A percentile compares a stretch with the other conserved stretches of the same genome.
Conservation (phyloP, 345 rosid genomes). For the Populus davidiana region DNA sequence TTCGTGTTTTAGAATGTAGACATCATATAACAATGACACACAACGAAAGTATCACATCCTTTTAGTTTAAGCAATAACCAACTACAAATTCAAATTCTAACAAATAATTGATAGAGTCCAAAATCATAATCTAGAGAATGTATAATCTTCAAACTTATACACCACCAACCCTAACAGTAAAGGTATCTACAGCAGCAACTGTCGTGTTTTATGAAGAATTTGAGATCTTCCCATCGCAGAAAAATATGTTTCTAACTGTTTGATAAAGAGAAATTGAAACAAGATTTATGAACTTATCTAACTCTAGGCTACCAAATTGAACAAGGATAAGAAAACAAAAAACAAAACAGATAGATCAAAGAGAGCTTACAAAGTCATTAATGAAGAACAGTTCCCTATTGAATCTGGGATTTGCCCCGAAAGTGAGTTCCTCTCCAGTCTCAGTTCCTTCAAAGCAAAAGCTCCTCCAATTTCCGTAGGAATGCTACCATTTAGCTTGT, state of each 20-base stretch:
- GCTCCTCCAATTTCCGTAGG: conserved; percentile 71
- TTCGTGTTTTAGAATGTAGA: not conserved
- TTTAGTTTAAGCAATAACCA: not conserved
- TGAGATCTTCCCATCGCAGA: not conserved
- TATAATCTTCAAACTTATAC: not conserved
- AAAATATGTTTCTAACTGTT: not conserved
- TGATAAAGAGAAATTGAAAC: not conserved
- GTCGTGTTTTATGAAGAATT: not conserved
- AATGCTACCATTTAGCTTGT: conserved; percentile 62
- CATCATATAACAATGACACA: not conserved
- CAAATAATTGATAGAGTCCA: not conserved
- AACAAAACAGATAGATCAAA: not conserved
- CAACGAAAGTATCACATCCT: not conserved
- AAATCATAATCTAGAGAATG: not conserved
- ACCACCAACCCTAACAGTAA: not conserved
- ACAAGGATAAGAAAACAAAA: conserved; percentile 4
- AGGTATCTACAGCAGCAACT: not conserved
- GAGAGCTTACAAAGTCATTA: conserved; percentile 64
- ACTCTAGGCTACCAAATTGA: not conserved
- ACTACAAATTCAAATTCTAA: not conserved
- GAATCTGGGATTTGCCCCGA: conserved; percentile 65
- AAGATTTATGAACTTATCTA: conserved; percentile 2
- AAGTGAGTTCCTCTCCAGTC: conserved; percentile 56
- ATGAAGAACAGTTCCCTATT: conserved; percentile 53
- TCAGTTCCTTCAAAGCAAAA: conserved; percentile 59